Evolutionary conservation across 495 filamentous ascomycete genomes (phyloP).

Genomic region (Xylaria nigripes): DNA sequence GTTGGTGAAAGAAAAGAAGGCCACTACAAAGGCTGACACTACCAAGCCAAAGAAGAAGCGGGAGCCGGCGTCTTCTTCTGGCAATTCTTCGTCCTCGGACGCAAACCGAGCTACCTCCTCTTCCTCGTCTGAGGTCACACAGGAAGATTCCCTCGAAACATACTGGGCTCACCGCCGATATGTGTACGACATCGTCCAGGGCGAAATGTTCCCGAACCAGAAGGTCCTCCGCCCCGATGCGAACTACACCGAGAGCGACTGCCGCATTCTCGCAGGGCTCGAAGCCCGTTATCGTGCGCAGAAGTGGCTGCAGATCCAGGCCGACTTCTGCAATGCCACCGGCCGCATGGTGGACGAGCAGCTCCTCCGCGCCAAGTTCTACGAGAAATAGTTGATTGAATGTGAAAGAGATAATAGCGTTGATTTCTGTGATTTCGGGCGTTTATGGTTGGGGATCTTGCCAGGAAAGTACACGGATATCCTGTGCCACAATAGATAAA

Average conservation of each 20-base stretch:
- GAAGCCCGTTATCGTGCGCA: conserved; percentile 17
- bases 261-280: conserved; percentile 23
- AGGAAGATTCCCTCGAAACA: background rate
- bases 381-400: background rate
- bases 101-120: background rate
- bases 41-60: background rate
- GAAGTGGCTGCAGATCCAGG: conserved; percentile 28
- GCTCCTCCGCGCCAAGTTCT: conserved; percentile 28
- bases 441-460: too few species aligned
- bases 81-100: too few species aligned
- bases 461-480: too few species aligned
- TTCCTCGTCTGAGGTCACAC: background rate
- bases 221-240: conserved; percentile 17
- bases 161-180: conserved; percentile 3
- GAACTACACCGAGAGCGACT: conserved; percentile 22
- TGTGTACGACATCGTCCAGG: conserved; percentile 2
- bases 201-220: background rate
- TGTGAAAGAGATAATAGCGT: background rate
- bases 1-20: too few species aligned
- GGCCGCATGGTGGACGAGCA: conserved; percentile 25
- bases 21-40: too few species aligned
- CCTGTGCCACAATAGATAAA: too few species aligned
- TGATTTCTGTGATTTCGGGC: background rate
- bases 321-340: conserved; percentile 30
- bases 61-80: too few species aligned